phyloP scores from a whole-genome alignment of 2,329 filamentous ascomycete genomes.

The Purpureocillium lavendulum region DNA sequence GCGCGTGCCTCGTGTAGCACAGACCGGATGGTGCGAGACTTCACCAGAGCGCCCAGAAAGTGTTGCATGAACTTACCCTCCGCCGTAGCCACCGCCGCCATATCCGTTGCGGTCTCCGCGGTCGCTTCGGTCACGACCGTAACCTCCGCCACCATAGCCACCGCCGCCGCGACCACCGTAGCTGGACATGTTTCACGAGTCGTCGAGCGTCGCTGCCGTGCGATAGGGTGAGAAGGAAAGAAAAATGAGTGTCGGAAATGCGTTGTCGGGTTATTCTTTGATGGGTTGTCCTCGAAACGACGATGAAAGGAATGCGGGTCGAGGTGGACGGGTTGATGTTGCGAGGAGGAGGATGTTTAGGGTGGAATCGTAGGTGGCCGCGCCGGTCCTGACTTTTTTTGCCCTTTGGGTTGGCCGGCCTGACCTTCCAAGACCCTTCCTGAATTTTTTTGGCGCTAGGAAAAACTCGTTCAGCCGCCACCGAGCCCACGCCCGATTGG shows the following conservation, averaged over 20 bases:
- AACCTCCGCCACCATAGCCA: slow-evolving; percentile 23
- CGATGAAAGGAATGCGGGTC: slow-evolving; percentile 19
- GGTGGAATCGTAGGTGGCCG: slow-evolving; percentile 11
- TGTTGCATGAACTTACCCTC: slow-evolving; percentile 27
- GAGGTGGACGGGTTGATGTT: slow-evolving; percentile 8
- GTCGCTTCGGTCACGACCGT: slow-evolving; percentile 32
- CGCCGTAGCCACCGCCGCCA: slow-evolving; percentile 23
- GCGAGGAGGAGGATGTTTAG: slow-evolving; percentile 14
- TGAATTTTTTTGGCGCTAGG: slow-evolving; percentile 12
- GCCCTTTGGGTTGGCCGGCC: slow-evolving; percentile 1
- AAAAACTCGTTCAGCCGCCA: slow-evolving; percentile 5
- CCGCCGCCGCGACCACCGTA: slow-evolving; percentile 27
- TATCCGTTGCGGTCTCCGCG: slow-evolving; percentile 36
- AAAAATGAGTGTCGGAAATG: slow-evolving; percentile 1
- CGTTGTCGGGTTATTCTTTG: neutral
- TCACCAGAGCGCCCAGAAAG: neutral
- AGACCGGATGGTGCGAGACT: neutral
- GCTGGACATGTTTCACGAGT: slow-evolving; percentile 35
- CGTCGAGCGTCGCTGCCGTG: slow-evolving; percentile 6
- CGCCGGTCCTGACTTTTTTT: slow-evolving; percentile 13
- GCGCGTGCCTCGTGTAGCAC: no score
- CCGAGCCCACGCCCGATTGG: slow-evolving; percentile 5
- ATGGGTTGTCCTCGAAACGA: slow-evolving; percentile 10
- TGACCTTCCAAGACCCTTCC: slow-evolving; percentile 9
- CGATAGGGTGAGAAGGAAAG: neutral